A percentile compares a stretch with the other conserved stretches of the same genome.
These are phyloP conservation scores for Hymenoscyphus infarciens DNA, from an alignment of 2,329 filamentous ascomycete species.

Conservation along the genomic window DNA sequence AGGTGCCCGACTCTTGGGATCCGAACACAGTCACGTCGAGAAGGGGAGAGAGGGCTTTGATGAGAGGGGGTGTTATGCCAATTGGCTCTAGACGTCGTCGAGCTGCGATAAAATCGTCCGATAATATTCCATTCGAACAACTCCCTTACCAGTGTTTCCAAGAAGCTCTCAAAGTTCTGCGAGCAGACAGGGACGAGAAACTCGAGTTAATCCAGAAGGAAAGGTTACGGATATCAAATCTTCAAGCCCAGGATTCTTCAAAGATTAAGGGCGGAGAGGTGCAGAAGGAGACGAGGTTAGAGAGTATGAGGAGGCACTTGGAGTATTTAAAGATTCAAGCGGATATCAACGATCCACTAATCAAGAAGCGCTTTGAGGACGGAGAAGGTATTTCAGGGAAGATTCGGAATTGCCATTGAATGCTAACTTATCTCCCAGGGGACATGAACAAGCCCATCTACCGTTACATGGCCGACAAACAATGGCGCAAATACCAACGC, in stretches of 20 bases:
- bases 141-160: constrained; percentile 98
- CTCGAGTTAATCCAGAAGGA: constrained; percentile 66
- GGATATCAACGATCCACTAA: constrained; percentile 90
- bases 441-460: constrained; percentile 98
- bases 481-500: constrained; percentile 83
- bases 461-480: constrained; percentile 77
- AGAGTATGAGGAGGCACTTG: constrained; percentile 67
- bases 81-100: constrained; percentile 83
- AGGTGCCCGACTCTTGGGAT: constrained; percentile 48
- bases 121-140: constrained; percentile 79
- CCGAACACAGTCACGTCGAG: constrained; percentile 65
- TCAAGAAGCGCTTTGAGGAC: constrained; percentile 93
- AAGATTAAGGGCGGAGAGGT: constrained; percentile 58
- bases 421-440: constrained; percentile 48
- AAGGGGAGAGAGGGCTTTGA: constrained; percentile 63
- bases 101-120: constrained; percentile 61
- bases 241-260: constrained; percentile 57
- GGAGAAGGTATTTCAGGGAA: constrained; percentile 62
- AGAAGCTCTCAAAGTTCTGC: constrained; percentile 81
- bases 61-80: constrained; percentile 65
- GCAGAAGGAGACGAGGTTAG: constrained; percentile 63
- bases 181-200: constrained; percentile 78
- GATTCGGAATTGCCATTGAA: background rate
- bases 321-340: constrained; percentile 82
- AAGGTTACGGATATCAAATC: constrained; percentile 62